phyloP scores from a whole-genome alignment of 225 moss, liverwort and hornwort genomes.

The Marchantia paleacea region DNA sequence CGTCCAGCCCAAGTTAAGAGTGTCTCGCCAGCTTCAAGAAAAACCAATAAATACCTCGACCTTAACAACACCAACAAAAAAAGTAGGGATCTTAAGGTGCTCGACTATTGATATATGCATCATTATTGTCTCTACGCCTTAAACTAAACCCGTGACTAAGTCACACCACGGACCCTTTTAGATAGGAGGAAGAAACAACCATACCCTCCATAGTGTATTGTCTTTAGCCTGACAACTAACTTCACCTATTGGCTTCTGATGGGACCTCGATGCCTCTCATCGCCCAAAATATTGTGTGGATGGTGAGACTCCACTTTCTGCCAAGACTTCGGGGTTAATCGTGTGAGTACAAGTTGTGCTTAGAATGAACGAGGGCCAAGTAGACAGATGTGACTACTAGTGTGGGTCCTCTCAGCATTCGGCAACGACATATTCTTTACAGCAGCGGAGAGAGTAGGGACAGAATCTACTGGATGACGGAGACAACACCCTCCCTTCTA shows the following conservation, averaged over 20 bases:
- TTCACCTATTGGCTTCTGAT: too few relatives aligned
- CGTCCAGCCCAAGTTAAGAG: constrained; percentile 83
- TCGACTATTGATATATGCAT: too few relatives aligned
- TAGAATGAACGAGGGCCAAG: neutral
- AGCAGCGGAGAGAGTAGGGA: neutral
- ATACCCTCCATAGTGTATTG: neutral
- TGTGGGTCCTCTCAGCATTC: neutral
- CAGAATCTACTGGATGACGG: too few relatives aligned
- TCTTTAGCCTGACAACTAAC: neutral
- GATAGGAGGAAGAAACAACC: neutral
- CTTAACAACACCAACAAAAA: neutral
- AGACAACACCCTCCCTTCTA: too few relatives aligned
- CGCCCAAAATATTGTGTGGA: neutral
- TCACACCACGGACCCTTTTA: neutral
- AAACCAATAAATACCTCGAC: neutral
- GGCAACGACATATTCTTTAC: neutral
- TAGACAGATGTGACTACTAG: neutral
- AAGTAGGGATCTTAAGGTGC: neutral
- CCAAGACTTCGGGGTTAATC: neutral
- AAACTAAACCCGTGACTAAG: neutral
- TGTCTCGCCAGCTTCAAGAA: constrained; percentile 48
- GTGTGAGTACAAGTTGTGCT: neutral
- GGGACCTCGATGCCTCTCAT: neutral
- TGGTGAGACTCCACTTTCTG: neutral
- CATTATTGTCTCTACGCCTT: neutral